Evolutionary conservation across 208 protist species (phyloP).

Genomic region (Leishmania amazonensis): DNA sequence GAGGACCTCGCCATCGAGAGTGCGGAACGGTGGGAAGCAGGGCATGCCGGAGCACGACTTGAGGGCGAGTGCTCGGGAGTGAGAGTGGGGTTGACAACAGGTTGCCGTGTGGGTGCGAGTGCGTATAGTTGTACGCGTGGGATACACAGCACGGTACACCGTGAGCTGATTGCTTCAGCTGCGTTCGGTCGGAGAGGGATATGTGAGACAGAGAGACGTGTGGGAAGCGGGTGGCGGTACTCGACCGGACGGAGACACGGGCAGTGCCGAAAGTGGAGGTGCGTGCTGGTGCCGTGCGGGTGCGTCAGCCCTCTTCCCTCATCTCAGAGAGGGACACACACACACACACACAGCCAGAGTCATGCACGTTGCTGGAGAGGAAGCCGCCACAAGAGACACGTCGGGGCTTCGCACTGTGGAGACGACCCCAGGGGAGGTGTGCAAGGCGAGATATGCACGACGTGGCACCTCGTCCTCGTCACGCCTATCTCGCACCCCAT

Average conservation of each 20-base stretch:
- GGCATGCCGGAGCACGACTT: neutral
- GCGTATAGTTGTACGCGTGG: neutral
- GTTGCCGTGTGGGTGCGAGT: neutral
- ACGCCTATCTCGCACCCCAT: neutral
- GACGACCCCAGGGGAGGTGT: neutral
- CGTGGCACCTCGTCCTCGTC: neutral
- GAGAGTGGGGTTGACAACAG: neutral
- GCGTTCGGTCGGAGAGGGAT: neutral
- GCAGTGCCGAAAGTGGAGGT: neutral
- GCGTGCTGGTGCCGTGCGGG: neutral
- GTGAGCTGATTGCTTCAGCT: neutral
- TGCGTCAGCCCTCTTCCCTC: neutral
- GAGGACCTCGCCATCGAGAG: slow-evolving; percentile 30
- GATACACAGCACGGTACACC: neutral
- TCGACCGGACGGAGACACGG: neutral
- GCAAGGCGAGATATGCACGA: neutral
- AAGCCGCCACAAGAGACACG: neutral
- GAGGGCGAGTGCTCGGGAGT: neutral
- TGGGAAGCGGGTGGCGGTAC: neutral
- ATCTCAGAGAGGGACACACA: neutral
- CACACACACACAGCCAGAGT: neutral
- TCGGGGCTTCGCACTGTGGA: neutral
- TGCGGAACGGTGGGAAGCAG: slow-evolving; percentile 24
- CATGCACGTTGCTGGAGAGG: neutral
- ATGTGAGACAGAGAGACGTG: neutral